phyloP scores from a whole-genome alignment of 148 eudicot genomes.

The Rhododendron ferrugineum region DNA sequence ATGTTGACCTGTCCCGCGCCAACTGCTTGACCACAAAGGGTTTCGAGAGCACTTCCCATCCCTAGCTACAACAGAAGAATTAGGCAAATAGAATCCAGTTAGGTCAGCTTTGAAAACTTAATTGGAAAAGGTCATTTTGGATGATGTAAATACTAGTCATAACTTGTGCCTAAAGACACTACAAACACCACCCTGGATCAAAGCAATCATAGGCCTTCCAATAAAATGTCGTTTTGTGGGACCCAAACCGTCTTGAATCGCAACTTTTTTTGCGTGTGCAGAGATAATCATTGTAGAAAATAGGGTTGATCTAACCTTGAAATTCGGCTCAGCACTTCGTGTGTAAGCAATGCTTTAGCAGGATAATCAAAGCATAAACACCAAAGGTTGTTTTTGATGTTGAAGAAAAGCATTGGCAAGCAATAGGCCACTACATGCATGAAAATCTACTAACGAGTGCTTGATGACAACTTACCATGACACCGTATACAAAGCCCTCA shows the following conservation, averaged over 20 bases:
- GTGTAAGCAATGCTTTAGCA: background rate
- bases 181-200: background rate
- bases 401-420: background rate
- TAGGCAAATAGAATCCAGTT: background rate
- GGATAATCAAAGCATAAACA: background rate
- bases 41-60: conserved; percentile 48
- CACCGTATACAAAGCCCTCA: conserved; percentile 25
- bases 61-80: conserved; percentile 30
- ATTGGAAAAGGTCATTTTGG: background rate
- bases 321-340: background rate
- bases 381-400: background rate
- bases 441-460: background rate
- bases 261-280: background rate
- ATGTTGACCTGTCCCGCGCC: conserved; percentile 32
- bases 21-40: conserved; percentile 45
- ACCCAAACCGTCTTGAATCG: background rate
- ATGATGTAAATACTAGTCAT: background rate
- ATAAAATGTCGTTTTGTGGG: background rate
- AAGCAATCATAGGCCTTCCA: background rate
- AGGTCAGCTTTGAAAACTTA: background rate
- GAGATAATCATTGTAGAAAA: background rate
- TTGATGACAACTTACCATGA: conserved; percentile 16
- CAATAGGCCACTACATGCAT: background rate
- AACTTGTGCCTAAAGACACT: background rate
- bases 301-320: background rate